A percentile compares a stretch with the other conserved stretches of the same genome.
Evolutionary conservation across 1,284 basidiomycete genomes (phyloP).

Genomic region (Megacollybia platyphylla): DNA sequence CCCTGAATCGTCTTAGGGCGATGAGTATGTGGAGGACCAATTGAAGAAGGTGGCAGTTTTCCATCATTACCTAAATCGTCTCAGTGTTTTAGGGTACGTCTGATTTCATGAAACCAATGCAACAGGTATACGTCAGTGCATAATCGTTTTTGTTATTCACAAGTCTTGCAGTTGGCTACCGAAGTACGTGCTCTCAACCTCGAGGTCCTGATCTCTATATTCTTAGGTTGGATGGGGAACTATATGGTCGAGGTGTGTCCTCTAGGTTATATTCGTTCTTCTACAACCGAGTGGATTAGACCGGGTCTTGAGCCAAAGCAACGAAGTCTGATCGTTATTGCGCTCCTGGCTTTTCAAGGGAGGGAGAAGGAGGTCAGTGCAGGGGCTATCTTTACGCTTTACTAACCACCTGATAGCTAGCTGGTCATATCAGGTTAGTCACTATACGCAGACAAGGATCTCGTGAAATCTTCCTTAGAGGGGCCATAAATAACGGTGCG

Average conservation of each 20-base stretch:
- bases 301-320: conserved; percentile 29
- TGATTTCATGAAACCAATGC: conserved; percentile 31
- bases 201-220: too few species aligned
- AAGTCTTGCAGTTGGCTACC: conserved; percentile 18
- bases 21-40: conserved; percentile 26
- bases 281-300: conserved; percentile 12
- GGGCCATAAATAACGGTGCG: conserved; percentile 25
- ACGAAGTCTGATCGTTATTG: conserved; percentile 27
- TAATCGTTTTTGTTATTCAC: not conserved
- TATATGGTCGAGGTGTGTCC: conserved; percentile 16
- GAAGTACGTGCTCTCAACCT: conserved; percentile 11
- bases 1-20: conserved; percentile 15
- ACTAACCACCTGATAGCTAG: conserved; percentile 13
- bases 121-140: conserved; percentile 15
- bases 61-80: not conserved
- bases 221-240: conserved; percentile 22
- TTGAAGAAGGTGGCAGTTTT: conserved; percentile 15
- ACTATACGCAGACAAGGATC: too few species aligned
- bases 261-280: too few species aligned
- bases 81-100: conserved; percentile 16
- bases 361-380: conserved; percentile 24
- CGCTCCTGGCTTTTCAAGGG: conserved; percentile 24
- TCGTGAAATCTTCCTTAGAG: conserved; percentile 12
- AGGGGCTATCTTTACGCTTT: not conserved
- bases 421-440: conserved; percentile 21